Base-by-base conservation (phyloP, 2,329 filamentous ascomycete genomes). In the Metarhizium album region DNA sequence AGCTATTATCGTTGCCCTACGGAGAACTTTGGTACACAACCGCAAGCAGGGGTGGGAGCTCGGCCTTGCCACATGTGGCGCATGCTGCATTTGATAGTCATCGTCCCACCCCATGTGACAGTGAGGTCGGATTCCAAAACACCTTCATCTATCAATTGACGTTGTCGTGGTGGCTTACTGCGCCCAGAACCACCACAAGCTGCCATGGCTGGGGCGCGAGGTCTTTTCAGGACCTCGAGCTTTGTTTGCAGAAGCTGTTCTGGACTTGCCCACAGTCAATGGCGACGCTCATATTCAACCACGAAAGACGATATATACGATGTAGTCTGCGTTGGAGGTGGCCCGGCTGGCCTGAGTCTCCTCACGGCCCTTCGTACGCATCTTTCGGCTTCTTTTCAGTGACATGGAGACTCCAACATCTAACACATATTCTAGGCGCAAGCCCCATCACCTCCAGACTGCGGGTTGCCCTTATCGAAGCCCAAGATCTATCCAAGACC, bases 311-410 rank as follows among this genome's bases (percentile, higher is more conserved):
- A 94, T 57, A 83, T 95, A 60, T 96, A 93, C 72, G 90, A 95
- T 78, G 86, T 95, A 31, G 88, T 95, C 55, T 93, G 89, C 61
- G 86, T 95, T 49, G 90, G 90, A 54, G 90, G 90, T 54, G 90
- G 90, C 4, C 90, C 90, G 23, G 90, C 90, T 43, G 91, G 91
- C 50, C 75, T 98, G 52, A 94, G 89, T 61, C 78, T 94, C 31
- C 71, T 90, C 51, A 80, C 86, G 53, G 85, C 87, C 58, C 75
- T 93, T 42, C 83, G 87, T 90, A 75, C 47, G 54, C 37, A 6
- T n/a, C 33, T 47, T n/a, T 16, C 29, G 23, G 5, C n/a, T n/a
- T 23, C 35, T 6, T 6, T 29, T 29, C 7, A 29, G 11, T 29
- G 27, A n/a, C 16, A 43, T 31, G n/a, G 23, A 11, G 42, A 23